Evolutionary conservation across 2,329 filamentous ascomycete species (phyloP), one percentile per base, ranked within the genome.

Genomic region (Trichoderma sp.): DNA sequence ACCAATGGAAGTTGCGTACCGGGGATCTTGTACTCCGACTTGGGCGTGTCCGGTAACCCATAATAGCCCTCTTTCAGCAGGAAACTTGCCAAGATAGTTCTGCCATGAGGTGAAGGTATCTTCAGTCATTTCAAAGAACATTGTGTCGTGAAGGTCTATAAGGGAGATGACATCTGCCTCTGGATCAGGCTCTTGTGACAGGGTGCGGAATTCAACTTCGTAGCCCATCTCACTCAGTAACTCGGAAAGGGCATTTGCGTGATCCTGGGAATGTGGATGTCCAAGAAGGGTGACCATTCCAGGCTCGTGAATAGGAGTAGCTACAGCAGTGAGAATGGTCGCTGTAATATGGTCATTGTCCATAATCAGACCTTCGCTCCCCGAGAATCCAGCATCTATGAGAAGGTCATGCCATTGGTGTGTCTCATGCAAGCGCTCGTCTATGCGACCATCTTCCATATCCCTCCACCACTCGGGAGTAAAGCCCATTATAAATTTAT

Each of bases 41-140:
- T 78, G 77, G 1, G 66, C 45, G 5, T 75, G 18, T 2, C 65
- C 53, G 4, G 76, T 78, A 14, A 76, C 35, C 77, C 77, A 78
- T 6, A 78, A 31, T 6, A 76, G 5, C 3, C 76, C 65, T 8
- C 16, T 27, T 53, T 60, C 69, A 41, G 38, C 12, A 8, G 60
- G 60, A 21, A 74, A 74, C 18, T 59, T 74, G 31, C 41, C 21
- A 29, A 74, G 35, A 21, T 67, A 67, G 6, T 31, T 27, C 18
- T 74, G 60, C 41, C 71, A 74, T 38, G 62, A n/a, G 4, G 18
- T 38, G 6, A 67, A 56, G 6, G 71, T 38, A 14, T 41, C 9
- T 29, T 67, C 29, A 14, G n/a, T 38, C 71, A 56, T 74, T 14
- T 74, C n/a, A 45, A 74, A 67, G 41, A 74, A 74, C 60, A 74